phyloP scores from a whole-genome alignment of 371 early-diverging fungal species.

The Apophysomyces elegans region DNA sequence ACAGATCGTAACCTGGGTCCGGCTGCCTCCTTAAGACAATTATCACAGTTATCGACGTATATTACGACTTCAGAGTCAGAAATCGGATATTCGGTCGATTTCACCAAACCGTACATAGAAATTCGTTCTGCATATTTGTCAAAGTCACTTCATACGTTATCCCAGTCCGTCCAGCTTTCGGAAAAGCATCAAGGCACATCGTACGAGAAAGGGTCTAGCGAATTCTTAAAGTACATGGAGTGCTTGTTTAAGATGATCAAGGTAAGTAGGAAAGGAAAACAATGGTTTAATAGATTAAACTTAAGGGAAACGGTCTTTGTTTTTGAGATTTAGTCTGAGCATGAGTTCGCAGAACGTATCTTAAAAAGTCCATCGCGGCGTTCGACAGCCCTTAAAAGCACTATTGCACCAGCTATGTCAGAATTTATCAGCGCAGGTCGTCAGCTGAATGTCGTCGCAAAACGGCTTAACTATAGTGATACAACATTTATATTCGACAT shows the following conservation, averaged over 20 bases:
- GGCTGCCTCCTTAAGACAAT: constrained; percentile 41
- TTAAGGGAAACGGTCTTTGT: background rate
- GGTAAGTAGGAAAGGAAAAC: constrained; percentile 28
- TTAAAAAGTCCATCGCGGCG: constrained; percentile 65
- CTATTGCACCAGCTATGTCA: constrained; percentile 63
- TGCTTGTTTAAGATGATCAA: constrained; percentile 65
- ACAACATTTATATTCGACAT: constrained; percentile 82
- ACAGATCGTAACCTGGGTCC: constrained; percentile 31
- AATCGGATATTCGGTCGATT: constrained; percentile 65
- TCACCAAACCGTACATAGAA: constrained; percentile 75
- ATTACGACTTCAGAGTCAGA: constrained; percentile 63
- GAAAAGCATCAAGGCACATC: constrained; percentile 60
- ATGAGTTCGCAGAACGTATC: constrained; percentile 64
- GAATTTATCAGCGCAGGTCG: constrained; percentile 71
- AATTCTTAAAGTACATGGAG: constrained; percentile 65
- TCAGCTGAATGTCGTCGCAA: constrained; percentile 63
- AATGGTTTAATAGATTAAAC: background rate
- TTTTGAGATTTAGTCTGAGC: constrained; percentile 55
- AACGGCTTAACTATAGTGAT: constrained; percentile 68
- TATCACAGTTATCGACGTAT: constrained; percentile 69
- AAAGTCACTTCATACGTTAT: constrained; percentile 65
- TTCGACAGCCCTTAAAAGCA: constrained; percentile 54
- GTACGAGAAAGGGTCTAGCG: constrained; percentile 72
- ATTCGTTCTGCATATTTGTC: constrained; percentile 72
- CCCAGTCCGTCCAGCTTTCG: constrained; percentile 51